Base-by-base conservation (phyloP, 352 stramenopile genomes). In the Hyaloperonospora arabidopsidis region DNA sequence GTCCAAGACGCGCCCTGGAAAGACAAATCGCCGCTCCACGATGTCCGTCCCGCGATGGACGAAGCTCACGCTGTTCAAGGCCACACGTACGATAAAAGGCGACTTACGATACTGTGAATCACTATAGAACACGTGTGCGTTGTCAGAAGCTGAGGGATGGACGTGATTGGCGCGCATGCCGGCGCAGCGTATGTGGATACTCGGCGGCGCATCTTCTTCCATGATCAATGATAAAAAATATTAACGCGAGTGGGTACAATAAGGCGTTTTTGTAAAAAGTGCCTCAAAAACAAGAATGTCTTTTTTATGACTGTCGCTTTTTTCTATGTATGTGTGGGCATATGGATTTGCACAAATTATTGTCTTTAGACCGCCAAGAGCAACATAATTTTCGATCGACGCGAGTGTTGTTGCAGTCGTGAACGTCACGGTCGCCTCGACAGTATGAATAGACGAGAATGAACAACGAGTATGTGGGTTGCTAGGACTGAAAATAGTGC, bases 11-110 rank as follows among this genome's bases (percentile, higher is more conserved):
- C 70, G 78, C 5, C 64, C 65, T 4, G 76, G 61, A 44, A 90
- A 88, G 40, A 72, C 64, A 32, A 88, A 84, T 19, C 67, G 66
- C 17, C 76, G 74, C 53, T 87, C 80, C 15, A 84, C 70, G 38
- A 88, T 55, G 48, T 82, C 57, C 13, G 74, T 71, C 15, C 57
- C 68, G 44, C 68, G 69, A 55, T 84, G 68, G 2, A 85, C 39
- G 46, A 87, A 81, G 35, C 59, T 65, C n/a, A 90, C 80, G 32
- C 57, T 65, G 50, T 79, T 57, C 40, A 69, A 70, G 19, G 28
- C 55, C 35, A 80, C 58, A 19, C 68, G 72, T 25, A 82, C 59
- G n/a, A 79, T 32, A 17, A 61, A 79, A 25, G 70, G 67, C 4
- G 57, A 72, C 10, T 45, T 43, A 12, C 52, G 35, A 25, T 65